Evolutionary conservation across 306 rosid species (phyloP), one percentile per base, ranked within the genome.

Genomic region (Glycine latifolia): DNA sequence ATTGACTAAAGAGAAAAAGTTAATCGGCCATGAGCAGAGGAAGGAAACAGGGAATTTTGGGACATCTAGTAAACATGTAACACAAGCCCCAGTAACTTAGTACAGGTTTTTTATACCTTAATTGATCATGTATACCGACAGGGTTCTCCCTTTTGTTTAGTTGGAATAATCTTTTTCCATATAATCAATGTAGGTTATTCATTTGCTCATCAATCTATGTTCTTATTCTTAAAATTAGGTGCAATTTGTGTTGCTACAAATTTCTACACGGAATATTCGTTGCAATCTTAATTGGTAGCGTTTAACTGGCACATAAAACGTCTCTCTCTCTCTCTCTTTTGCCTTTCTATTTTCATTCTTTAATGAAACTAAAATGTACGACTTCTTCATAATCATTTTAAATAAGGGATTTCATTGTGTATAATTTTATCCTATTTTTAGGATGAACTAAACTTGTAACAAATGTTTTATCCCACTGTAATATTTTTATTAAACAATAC

Each of bases 61-160:
- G 84, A 81, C 62, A 43, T 50, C 12, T 56, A 75, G 61, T 63
- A 8, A 50, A 76, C 48, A 59, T 83, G 67, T 68, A 55, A 72
- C 16, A 10, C 63, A 48, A 63, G 62, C 53, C 5, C 39, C 41
- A 17, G 16, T 41, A 39, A 10, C 58, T 48, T 8, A 31, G 10
- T 41, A n/a, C 14, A 54, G 76, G 20, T 78, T 74, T 78, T 81
- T 31, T 73, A 47, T 47, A 83, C 74, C 14, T 20, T 73, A 17
- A n/a, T 37, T 72, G 55, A 26, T 68, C 41, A 63, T 47, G 78
- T 71, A 6, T 55, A 54, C 71, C 59, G 31, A n/a, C 37, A 12
- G n/a, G 16, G 20, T 62, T 78, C 12, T 49, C 55, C 52, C 41
- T 46, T 14, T 66, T 20, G 75, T 53, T 13, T 43, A 56, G 50